These are phyloP conservation scores for Butyriboletus loyo DNA, from an alignment of 768 basidiomycete genomes.

Conservation along the genomic window DNA sequence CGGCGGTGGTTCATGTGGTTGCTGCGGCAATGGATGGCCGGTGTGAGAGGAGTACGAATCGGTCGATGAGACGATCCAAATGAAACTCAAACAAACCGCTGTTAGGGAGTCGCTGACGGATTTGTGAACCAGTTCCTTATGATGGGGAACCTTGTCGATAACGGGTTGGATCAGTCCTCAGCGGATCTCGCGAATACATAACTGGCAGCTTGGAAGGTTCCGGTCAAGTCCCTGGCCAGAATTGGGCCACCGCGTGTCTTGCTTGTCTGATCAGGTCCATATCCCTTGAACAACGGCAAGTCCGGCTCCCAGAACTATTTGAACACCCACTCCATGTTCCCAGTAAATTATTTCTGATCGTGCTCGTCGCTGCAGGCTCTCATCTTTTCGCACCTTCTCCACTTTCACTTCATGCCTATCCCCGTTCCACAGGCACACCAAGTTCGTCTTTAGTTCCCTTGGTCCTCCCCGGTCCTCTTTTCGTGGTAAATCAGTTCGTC, in stretches of 20 bases:
- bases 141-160: conserved; percentile 5
- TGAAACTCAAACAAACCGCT: conserved; percentile 29
- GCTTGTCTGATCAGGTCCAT: conserved; percentile 23
- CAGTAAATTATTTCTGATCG: conserved; percentile 29
- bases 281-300: conserved; percentile 26
- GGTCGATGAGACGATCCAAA: conserved; percentile 29
- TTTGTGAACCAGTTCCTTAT: conserved; percentile 19
- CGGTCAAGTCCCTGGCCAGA: conserved; percentile 25
- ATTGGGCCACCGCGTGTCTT: conserved; percentile 27
- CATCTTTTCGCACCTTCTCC: background rate
- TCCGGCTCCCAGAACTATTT: conserved; percentile 30
- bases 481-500: conserved; percentile 11
- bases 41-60: conserved; percentile 23
- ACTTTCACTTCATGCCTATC: conserved; percentile 28
- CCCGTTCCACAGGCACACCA: conserved; percentile 20
- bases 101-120: conserved; percentile 24
- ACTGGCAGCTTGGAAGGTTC: conserved; percentile 3
- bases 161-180: conserved; percentile 5
- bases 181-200: conserved; percentile 14
- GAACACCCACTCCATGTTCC: conserved; percentile 28
- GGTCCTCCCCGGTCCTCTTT: background rate
- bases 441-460: conserved; percentile 4
- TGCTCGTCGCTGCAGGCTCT: conserved; percentile 7
- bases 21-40: conserved; percentile 25
- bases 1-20: conserved; percentile 1